Conservation (phyloP, 1,139 yeast species). For the Candida smagusa region DNA sequence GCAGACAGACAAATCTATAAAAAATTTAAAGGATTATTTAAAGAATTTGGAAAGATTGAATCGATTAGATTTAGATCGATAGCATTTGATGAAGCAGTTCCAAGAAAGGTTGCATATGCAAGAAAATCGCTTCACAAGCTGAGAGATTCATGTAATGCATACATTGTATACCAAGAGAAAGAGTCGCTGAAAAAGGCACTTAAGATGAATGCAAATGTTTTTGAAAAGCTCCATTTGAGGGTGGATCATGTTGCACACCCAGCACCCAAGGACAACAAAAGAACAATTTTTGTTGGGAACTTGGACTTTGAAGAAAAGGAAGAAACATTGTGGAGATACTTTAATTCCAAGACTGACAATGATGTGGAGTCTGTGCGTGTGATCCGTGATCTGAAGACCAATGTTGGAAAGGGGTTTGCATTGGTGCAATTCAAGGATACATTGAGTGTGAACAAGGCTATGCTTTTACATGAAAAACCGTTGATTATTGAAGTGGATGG, state of each 20-base stretch:
- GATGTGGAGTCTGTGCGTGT: conserved; percentile 85
- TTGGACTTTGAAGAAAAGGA: conserved; percentile 90
- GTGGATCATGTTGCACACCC: conserved; percentile 95
- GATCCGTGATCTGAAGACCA: conserved; percentile 88
- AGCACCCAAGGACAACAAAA: conserved; percentile 74
- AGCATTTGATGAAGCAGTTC: conserved; percentile 82
- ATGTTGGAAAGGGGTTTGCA: conserved; percentile 96
- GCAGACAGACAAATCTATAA: conserved; percentile 61
- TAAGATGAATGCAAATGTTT: conserved; percentile 62
- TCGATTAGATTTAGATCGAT: conserved; percentile 90
- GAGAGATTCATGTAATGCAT: conserved; percentile 83
- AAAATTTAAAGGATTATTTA: conserved; percentile 60
- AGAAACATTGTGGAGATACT: conserved; percentile 84
- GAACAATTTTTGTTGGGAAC: conserved; percentile 90
- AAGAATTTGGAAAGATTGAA: conserved; percentile 56
- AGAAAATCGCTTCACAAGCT: conserved; percentile 73
- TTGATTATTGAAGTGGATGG: conserved; percentile 29
- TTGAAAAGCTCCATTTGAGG: conserved; percentile 73
- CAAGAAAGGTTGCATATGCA: conserved; percentile 89
- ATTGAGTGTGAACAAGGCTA: conserved; percentile 76
- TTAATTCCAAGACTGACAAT: conserved; percentile 57
- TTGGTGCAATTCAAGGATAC: conserved; percentile 88
- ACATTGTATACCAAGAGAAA: conserved; percentile 65
- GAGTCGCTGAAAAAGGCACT: conserved; percentile 54
- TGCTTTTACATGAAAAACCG: conserved; percentile 71